phyloP scores from a whole-genome alignment of 345 rosid species.

The Eucalyptus coolabah region DNA sequence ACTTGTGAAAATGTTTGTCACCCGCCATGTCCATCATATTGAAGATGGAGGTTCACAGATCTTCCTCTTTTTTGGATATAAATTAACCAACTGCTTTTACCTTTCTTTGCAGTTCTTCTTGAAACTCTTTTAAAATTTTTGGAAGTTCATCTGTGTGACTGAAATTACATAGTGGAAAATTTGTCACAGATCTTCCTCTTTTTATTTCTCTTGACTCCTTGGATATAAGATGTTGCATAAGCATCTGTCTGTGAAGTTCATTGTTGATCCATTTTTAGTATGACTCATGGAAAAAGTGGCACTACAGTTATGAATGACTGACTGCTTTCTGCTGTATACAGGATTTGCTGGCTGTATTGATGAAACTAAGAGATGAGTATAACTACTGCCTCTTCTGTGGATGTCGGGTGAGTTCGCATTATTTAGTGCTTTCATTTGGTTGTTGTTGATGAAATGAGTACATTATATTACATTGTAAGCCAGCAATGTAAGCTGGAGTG shows the following conservation, averaged over 20 bases:
- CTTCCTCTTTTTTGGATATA: too few species aligned
- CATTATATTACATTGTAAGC: not conserved
- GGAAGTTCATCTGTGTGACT: not conserved
- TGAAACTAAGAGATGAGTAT: slow-evolving; percentile 65
- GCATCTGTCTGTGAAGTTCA: not conserved
- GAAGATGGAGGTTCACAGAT: not conserved
- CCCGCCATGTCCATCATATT: not conserved
- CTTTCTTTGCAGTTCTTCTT: not conserved
- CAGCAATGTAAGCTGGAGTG: not conserved
- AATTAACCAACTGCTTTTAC: not conserved
- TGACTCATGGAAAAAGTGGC: not conserved
- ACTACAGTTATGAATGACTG: not conserved
- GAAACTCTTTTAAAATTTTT: not conserved
- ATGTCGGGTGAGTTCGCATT: slow-evolving; percentile 33
- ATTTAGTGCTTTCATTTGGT: not conserved
- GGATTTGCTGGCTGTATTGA: slow-evolving; percentile 65
- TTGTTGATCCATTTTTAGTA: not conserved
- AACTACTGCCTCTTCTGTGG: slow-evolving; percentile 83
- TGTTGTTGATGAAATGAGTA: not conserved
- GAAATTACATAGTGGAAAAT: not conserved
- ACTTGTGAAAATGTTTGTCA: not conserved
- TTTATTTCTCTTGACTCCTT: not conserved
- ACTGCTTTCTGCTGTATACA: slow-evolving; percentile 20
- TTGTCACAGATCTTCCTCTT: not conserved
- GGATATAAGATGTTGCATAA: not conserved